A percentile compares a stretch with the other conserved stretches of the same genome.
Conservation (phyloP, 192 early-diverging fungal genomes). For the Geranomyces michiganensis region DNA sequence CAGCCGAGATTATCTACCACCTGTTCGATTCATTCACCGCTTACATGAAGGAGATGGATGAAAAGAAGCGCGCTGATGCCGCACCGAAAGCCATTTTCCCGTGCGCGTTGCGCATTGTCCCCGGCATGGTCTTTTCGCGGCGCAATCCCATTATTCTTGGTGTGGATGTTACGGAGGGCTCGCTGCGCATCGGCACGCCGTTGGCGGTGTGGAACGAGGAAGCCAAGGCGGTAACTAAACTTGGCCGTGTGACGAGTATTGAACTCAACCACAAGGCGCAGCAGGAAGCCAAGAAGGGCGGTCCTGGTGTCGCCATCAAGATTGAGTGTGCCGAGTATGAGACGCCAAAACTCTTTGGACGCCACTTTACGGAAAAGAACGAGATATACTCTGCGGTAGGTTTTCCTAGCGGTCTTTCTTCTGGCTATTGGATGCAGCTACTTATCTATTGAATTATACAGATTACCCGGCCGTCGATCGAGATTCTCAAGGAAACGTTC, state of each 20-base stretch:
- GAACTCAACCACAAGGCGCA: conserved; percentile 88
- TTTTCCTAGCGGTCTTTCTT: conserved; percentile 10
- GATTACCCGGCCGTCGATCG: conserved; percentile 89
- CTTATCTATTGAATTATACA: conserved; percentile 18
- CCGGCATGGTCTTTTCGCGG: conserved; percentile 91
- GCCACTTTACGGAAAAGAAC: conserved; percentile 88
- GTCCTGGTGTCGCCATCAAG: conserved; percentile 85
- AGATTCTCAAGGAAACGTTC: conserved; percentile 94
- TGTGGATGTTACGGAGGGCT: conserved; percentile 92
- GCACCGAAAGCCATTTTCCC: conserved; percentile 95
- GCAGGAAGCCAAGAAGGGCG: conserved; percentile 81
- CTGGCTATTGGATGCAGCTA: not conserved
- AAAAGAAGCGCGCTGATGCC: conserved; percentile 85
- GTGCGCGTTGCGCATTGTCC: conserved; percentile 86
- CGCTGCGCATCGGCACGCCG: conserved; percentile 86
- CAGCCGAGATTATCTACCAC: conserved; percentile 98
- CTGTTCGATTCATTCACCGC: conserved; percentile 92
- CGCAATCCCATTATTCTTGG: conserved; percentile 93
- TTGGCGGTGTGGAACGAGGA: conserved; percentile 81
- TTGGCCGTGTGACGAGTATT: conserved; percentile 91
- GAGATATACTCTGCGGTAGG: conserved; percentile 68
- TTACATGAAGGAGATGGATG: conserved; percentile 76
- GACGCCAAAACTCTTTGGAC: conserved; percentile 85
- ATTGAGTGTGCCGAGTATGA: conserved; percentile 85
- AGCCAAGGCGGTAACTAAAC: conserved; percentile 65